phyloP scores from a whole-genome alignment of 352 stramenopile genomes.

The Phytophthora citricola region DNA sequence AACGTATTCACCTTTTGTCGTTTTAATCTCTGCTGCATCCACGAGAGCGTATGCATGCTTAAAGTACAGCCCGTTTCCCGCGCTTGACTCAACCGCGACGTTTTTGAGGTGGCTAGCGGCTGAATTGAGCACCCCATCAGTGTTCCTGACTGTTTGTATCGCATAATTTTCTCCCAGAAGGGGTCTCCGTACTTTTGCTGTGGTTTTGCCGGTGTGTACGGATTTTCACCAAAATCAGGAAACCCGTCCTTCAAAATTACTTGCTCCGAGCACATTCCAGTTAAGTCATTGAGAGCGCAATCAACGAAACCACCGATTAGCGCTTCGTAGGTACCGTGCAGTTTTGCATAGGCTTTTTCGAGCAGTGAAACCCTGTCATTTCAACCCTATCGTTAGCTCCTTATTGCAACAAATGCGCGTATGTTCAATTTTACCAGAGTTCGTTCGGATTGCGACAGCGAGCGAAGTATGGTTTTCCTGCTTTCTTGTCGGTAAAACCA shows the following conservation, averaged over 20 bases:
- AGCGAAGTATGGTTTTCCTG: constrained; percentile 86
- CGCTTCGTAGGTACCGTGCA: constrained; percentile 90
- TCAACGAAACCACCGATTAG: constrained; percentile 92
- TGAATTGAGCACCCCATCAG: constrained; percentile 94
- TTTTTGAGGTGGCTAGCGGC: constrained; percentile 66
- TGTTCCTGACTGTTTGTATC: constrained; percentile 83
- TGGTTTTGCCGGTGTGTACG: constrained; percentile 50
- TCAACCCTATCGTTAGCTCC: not conserved
- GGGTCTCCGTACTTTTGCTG: constrained; percentile 59
- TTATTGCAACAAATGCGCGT: not conserved
- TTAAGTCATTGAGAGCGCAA: constrained; percentile 90
- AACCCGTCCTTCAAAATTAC: constrained; percentile 87
- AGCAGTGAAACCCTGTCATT: constrained; percentile 80
- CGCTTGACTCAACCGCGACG: constrained; percentile 71
- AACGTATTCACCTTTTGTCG: constrained; percentile 52
- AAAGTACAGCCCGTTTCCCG: constrained; percentile 86
- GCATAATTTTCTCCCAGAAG: constrained; percentile 84
- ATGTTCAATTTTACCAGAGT: constrained; percentile 62
- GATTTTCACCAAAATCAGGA: constrained; percentile 79
- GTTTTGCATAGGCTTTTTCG: constrained; percentile 94
- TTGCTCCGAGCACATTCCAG: constrained; percentile 89
- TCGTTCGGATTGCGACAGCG: constrained; percentile 88
- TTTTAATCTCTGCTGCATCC: constrained; percentile 77
- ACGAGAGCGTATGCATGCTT: constrained; percentile 91
- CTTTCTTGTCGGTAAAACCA: constrained; percentile 79